phyloP scores from a whole-genome alignment of 2,329 filamentous ascomycete genomes.

The Arthrobotrys conoides region DNA sequence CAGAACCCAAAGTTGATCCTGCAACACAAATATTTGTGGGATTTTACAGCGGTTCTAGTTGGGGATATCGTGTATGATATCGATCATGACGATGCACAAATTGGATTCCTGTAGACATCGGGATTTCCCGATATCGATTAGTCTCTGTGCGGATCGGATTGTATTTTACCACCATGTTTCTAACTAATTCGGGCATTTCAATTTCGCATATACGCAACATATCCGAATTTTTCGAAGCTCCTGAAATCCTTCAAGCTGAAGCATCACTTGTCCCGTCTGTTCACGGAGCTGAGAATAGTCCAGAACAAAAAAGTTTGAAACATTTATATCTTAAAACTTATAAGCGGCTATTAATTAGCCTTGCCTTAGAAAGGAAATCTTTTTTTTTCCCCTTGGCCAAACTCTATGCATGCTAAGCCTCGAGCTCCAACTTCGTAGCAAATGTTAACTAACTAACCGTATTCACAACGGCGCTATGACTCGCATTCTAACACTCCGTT shows the following conservation, averaged over 20 bases:
- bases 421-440: conserved; percentile 1
- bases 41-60: not conserved
- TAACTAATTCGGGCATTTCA: not conserved
- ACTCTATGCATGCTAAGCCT: conserved; percentile 28
- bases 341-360: conserved; percentile 20
- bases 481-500: conserved; percentile 34
- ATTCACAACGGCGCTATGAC: conserved; percentile 17
- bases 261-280: conserved; percentile 25
- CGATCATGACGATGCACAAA: not conserved
- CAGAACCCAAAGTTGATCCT: not conserved
- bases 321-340: conserved; percentile 41
- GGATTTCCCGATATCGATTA: not conserved
- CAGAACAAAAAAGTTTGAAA: conserved; percentile 26
- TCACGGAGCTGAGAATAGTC: conserved; percentile 13
- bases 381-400: conserved; percentile 17
- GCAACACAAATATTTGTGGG: conserved; percentile 17
- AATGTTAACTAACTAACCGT: conserved; percentile 9
- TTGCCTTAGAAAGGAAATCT: conserved; percentile 2
- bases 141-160: not conserved
- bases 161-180: not conserved
- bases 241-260: conserved; percentile 33
- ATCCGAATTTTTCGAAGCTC: not conserved
- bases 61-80: too few relatives aligned
- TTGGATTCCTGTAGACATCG: not conserved
- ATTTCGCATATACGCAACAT: conserved; percentile 13